Evolutionary conservation across 805 yeast species (phyloP).

Genomic region (Zygosaccharomyces rouxii): DNA sequence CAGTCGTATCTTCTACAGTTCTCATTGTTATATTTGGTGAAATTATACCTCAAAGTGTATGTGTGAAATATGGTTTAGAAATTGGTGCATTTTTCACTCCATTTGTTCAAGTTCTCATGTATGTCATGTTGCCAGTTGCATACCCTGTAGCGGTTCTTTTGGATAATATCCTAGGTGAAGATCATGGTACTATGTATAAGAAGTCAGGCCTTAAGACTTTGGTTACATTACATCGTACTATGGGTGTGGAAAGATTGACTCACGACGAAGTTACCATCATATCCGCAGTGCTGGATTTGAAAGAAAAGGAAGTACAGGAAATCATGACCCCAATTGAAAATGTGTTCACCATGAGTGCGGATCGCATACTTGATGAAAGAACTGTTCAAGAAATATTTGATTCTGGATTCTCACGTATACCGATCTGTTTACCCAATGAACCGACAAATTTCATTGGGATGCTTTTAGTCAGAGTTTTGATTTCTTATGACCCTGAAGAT

Average conservation of each 20-base stretch:
- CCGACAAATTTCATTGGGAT: conserved; percentile 91
- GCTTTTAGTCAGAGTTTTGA: conserved; percentile 86
- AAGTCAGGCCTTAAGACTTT: conserved; percentile 89
- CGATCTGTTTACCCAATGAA: conserved; percentile 85
- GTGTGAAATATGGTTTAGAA: conserved; percentile 88
- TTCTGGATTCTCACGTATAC: conserved; percentile 93
- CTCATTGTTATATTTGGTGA: conserved; percentile 94
- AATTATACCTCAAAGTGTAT: conserved; percentile 89
- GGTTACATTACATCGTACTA: conserved; percentile 86
- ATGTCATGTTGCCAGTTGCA: conserved; percentile 84
- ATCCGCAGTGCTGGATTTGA: conserved; percentile 86
- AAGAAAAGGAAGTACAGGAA: conserved; percentile 78
- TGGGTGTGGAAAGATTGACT: conserved; percentile 92
- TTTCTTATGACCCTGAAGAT: conserved; percentile 96
- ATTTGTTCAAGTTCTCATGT: conserved; percentile 80
- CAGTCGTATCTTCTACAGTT: conserved; percentile 89
- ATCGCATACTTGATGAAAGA: conserved; percentile 72
- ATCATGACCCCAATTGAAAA: conserved; percentile 94
- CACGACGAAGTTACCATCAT: conserved; percentile 96
- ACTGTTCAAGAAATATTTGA: conserved; percentile 86
- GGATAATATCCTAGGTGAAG: conserved; percentile 85
- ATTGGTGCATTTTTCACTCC: conserved; percentile 90
- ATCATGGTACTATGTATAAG: conserved; percentile 92
- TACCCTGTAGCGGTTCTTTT: conserved; percentile 81
- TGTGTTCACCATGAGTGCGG: conserved; percentile 84